Evolutionary conservation across 2,329 filamentous ascomycete species (phyloP).

Genomic region (Aspergillus niger): DNA sequence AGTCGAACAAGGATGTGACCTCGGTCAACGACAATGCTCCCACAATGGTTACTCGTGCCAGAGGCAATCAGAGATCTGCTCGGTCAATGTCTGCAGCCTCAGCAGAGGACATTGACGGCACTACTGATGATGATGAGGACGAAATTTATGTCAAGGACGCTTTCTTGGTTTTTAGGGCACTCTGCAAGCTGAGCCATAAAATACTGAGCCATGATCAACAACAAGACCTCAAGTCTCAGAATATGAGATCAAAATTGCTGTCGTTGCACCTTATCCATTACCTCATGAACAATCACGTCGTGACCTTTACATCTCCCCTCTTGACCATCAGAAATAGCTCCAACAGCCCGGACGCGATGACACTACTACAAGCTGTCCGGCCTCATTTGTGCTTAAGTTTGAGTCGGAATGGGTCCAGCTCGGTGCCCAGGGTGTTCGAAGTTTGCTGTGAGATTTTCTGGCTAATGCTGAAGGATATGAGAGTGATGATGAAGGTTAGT

Average conservation of each 20-base stretch:
- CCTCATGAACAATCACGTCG: conserved; percentile 88
- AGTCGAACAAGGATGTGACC: conserved; percentile 68
- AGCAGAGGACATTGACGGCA: conserved; percentile 42
- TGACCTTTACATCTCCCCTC: conserved; percentile 85
- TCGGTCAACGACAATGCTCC: conserved; percentile 67
- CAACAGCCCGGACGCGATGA: conserved; percentile 77
- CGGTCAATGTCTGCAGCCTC: conserved; percentile 42
- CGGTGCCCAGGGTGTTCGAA: conserved; percentile 88
- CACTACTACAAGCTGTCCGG: conserved; percentile 91
- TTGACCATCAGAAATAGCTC: conserved; percentile 92
- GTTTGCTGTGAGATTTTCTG: conserved; percentile 97
- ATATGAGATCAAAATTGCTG: conserved; percentile 95
- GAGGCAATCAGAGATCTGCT: conserved; percentile 49
- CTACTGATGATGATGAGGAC: conserved; percentile 70
- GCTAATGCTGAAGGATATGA: conserved; percentile 92
- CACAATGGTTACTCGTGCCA: conserved; percentile 65
- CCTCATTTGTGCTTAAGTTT: conserved; percentile 95
- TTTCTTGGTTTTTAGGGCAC: conserved; percentile 93
- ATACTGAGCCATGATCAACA: conserved; percentile 85
- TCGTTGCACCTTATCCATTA: conserved; percentile 95
- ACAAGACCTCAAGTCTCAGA: conserved; percentile 87
- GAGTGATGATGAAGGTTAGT: conserved; percentile 84
- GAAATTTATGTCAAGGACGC: conserved; percentile 97
- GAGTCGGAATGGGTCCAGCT: conserved; percentile 92
- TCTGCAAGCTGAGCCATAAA: conserved; percentile 97